phyloP scores from a whole-genome alignment of 768 basidiomycete species.

The Naganishia onofrii region DNA sequence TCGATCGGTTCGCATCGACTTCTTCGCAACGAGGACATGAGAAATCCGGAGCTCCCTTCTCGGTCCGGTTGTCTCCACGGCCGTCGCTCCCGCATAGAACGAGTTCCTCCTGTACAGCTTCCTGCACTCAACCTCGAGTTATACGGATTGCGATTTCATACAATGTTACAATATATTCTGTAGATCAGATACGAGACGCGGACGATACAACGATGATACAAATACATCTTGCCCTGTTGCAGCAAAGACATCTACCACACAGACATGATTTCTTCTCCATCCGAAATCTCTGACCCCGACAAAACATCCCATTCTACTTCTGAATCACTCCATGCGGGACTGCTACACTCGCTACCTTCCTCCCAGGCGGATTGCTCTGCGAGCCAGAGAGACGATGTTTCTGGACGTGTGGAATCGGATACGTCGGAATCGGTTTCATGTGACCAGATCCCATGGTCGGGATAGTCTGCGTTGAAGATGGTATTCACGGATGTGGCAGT shows the following conservation, averaged over 20 bases:
- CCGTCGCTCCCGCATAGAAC: neutral
- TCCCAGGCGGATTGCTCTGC: conserved; percentile 12
- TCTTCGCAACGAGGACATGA: neutral
- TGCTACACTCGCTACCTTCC: conserved; percentile 14
- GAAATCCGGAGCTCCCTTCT: neutral
- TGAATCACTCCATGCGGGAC: conserved; percentile 20
- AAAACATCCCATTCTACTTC: conserved; percentile 14
- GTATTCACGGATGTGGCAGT: neutral
- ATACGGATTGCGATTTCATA: too few species aligned
- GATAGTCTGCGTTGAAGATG: conserved; percentile 6
- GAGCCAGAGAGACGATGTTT: conserved; percentile 22
- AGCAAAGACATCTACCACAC: conserved; percentile 12
- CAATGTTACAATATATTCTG: too few species aligned
- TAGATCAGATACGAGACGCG: too few species aligned
- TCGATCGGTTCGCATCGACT: neutral
- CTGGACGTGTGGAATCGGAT: neutral
- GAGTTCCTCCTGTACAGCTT: too few species aligned
- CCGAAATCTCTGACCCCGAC: conserved; percentile 17
- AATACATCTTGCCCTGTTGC: neutral
- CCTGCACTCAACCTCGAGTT: too few species aligned
- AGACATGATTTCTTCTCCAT: neutral
- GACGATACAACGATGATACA: conserved; percentile 1
- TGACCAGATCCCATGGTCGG: conserved; percentile 21
- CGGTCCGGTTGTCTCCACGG: neutral
- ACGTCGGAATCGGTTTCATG: neutral